Evolutionary conservation across 2,329 filamentous ascomycete genomes (phyloP), one percentile per base, ranked within the genome.

Genomic region (Chrysoporthe puriensis): DNA sequence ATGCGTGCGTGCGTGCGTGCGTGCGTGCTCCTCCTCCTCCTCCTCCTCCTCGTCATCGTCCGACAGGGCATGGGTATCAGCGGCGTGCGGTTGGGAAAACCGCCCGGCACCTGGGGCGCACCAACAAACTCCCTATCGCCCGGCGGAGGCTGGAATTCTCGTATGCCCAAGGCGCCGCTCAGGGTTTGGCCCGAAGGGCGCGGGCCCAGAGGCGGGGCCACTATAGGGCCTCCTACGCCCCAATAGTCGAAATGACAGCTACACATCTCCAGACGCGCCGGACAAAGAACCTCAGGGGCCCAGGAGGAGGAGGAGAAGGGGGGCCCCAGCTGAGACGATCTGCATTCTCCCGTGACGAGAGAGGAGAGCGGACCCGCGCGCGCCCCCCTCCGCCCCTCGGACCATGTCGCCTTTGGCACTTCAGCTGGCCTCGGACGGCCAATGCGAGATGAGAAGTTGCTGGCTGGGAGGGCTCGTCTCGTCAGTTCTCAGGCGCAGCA

Each of bases 401-500:
- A 34, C 18, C 16, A 26, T 26, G 26, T 26, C 26, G 26, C 26
- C 26, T 26, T 26, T 26, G 26, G 26, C 50, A 44, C 46, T n/a
- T 61, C 58, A 46, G 58, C 58, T 48, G 42, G 40, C 58, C 44
- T 42, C 21, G 42, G 42, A 16, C 14, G 34, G 21, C 52, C 52
- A 56, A 56, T 56, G 52, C 52, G 32, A 56, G 14, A 32, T 32
- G 52, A 34, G 52, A 56, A 1, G 8, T 5, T 11, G 26, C 11
- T 56, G 21, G 26, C 26, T 26, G 26, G 26, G 21, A n/a, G 34
- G n/a, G 21, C 11, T 18, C 14, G n/a, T 18, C 13, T 57, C 34
- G 8, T 68, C 66, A 68, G 42, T 68, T 62, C 66, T 62, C 58
- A 62, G n/a, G 50, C 16, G 5, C 21, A 18, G 42, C 4, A 32